phyloP scores from a whole-genome alignment of 148 eudicot genomes.

The Fallopia convolvulus region DNA sequence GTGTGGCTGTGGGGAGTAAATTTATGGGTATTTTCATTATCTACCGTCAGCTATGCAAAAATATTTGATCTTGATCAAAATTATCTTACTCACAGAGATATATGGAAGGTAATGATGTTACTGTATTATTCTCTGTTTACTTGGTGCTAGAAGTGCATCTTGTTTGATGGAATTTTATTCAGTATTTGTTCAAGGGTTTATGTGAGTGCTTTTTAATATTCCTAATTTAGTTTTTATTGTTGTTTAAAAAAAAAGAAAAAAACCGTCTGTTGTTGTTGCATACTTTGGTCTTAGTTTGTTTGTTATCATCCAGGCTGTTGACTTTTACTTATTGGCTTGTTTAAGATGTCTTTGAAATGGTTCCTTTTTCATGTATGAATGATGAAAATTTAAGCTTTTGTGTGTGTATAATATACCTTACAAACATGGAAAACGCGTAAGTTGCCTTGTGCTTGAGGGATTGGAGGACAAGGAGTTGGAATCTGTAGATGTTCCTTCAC shows the following conservation, averaged over 20 bases:
- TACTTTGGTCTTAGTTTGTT: background rate
- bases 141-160: constrained; percentile 2
- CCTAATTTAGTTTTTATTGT: background rate
- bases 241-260: background rate
- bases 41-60: constrained; percentile 71
- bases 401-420: background rate
- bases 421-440: background rate
- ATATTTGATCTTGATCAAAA: constrained; percentile 89
- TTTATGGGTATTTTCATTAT: constrained; percentile 83
- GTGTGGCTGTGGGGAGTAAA: constrained; percentile 92
- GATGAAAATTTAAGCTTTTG: background rate
- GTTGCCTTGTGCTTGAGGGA: background rate
- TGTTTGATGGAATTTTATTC: background rate
- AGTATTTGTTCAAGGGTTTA: background rate
- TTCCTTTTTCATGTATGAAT: background rate
- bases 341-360: background rate
- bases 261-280: background rate
- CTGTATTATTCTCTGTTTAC: background rate
- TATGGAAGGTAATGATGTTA: constrained; percentile 67
- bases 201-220: background rate
- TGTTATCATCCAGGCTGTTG: background rate
- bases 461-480: background rate
- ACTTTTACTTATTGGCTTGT: background rate
- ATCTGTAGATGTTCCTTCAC: background rate
- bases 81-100: constrained; percentile 75